phyloP scores from a whole-genome alignment of 2,329 filamentous ascomycete genomes.

The Colletotrichum tanaceti region DNA sequence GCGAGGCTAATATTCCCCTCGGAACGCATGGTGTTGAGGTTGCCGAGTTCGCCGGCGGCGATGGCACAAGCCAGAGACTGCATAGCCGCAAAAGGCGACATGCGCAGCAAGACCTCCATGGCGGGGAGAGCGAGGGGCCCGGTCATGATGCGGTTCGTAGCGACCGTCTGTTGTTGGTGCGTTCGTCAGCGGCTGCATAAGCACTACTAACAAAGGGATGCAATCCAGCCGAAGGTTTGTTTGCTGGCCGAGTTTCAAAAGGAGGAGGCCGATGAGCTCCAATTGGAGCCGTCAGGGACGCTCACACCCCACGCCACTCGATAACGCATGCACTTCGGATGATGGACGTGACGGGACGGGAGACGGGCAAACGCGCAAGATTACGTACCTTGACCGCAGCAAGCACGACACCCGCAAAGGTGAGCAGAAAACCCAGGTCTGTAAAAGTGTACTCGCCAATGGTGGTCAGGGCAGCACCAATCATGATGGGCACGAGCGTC shows the following conservation, averaged over 20 bases:
- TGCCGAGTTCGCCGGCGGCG: constrained; percentile 63
- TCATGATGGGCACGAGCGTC: constrained; percentile 69
- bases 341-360: neutral
- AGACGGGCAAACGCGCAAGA: constrained; percentile 4
- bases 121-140: constrained; percentile 67
- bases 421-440: constrained; percentile 66
- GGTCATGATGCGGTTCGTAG: constrained; percentile 74
- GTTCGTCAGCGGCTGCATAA: constrained; percentile 24
- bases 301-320: constrained; percentile 22
- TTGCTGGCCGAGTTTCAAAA: constrained; percentile 29
- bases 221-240: constrained; percentile 20
- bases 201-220: constrained; percentile 17
- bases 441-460: constrained; percentile 73
- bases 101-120: constrained; percentile 70
- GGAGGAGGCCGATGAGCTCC: constrained; percentile 18
- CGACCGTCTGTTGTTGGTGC: constrained; percentile 59
- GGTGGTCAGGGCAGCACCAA: constrained; percentile 70
- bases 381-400: constrained; percentile 64
- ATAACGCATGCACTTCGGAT: constrained; percentile 30
- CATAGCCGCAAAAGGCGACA: constrained; percentile 69
- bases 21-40: constrained; percentile 53
- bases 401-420: constrained; percentile 64
- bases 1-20: constrained; percentile 51
- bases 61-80: constrained; percentile 66
- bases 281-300: constrained; percentile 20